Conservation (phyloP, 495 filamentous ascomycete species). For the Talaromyces borbonicus region DNA sequence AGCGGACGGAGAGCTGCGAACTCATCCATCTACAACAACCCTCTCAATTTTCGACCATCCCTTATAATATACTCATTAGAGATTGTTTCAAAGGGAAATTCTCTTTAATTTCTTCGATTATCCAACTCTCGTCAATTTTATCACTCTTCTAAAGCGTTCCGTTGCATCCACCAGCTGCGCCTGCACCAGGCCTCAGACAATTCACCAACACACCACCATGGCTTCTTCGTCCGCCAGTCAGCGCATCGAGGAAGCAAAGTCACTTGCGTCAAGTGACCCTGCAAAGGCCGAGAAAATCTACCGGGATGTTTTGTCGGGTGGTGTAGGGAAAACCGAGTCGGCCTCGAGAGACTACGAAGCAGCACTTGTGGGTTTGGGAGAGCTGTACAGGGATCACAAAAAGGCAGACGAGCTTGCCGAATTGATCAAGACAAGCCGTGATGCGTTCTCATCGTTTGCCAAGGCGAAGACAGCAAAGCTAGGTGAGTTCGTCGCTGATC, state of each 20-base stretch:
- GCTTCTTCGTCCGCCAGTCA: slow-evolving; percentile 41
- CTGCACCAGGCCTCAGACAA: neutral
- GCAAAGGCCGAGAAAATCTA: slow-evolving; percentile 72
- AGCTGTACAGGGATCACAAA: slow-evolving; percentile 85
- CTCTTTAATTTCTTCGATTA: neutral
- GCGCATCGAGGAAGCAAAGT: slow-evolving; percentile 75
- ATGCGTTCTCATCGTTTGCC: slow-evolving; percentile 86
- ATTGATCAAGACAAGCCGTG: slow-evolving; percentile 81
- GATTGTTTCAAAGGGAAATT: too few relatives aligned
- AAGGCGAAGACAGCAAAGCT: slow-evolving; percentile 99
- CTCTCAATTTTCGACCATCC: too few relatives aligned
- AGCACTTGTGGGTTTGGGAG: slow-evolving; percentile 73
- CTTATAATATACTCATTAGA: too few relatives aligned
- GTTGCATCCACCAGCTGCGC: neutral
- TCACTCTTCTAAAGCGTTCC: neutral
- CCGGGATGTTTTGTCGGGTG: slow-evolving; percentile 77
- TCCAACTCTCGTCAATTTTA: neutral
- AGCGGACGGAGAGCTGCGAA: too few relatives aligned
- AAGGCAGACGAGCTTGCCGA: slow-evolving; percentile 82
- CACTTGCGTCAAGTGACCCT: slow-evolving; percentile 67
- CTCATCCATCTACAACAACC: too few relatives aligned
- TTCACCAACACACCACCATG: too few relatives aligned
- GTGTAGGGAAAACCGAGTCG: slow-evolving; percentile 72
- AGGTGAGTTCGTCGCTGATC: slow-evolving; percentile 45
- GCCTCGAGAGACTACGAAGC: slow-evolving; percentile 82